Percentiles rank a stretch among this genome's conserved stretches.
These are phyloP conservation scores for Zygotorulaspora sp. DNA, from an alignment of 805 yeast species.

Conservation along the genomic window DNA sequence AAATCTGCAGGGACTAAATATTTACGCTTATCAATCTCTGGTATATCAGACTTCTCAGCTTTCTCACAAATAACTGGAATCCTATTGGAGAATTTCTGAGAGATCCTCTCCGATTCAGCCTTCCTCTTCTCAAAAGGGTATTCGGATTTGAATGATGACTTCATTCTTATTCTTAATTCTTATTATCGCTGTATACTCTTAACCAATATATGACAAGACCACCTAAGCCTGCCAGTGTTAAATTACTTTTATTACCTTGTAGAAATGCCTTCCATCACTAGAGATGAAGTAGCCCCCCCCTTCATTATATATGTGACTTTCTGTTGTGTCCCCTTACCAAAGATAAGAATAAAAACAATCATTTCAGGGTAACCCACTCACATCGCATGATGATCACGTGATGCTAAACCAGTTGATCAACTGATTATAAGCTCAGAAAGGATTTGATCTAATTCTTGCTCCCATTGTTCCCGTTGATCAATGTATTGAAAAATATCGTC, in stretches of 20 bases:
- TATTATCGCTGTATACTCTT: too few relatives aligned
- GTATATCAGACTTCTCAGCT: slow-evolving; percentile 93
- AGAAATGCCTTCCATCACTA: too few relatives aligned
- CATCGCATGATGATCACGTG: background rate
- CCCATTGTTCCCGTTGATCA: slow-evolving; percentile 16
- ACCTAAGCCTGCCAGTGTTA: too few relatives aligned
- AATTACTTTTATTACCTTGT: too few relatives aligned
- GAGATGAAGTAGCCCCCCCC: too few relatives aligned
- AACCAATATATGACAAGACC: too few relatives aligned
- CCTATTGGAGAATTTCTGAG: slow-evolving; percentile 82
- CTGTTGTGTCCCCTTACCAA: background rate
- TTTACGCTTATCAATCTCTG: slow-evolving; percentile 94
- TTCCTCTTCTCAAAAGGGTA: slow-evolving; percentile 93
- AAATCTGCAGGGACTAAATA: slow-evolving; percentile 94
- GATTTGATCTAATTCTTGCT: slow-evolving; percentile 21
- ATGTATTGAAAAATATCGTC: slow-evolving; percentile 26
- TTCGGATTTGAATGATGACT: slow-evolving; percentile 46
- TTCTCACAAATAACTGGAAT: slow-evolving; percentile 96
- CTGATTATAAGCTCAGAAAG: slow-evolving; percentile 11
- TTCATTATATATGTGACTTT: slow-evolving; percentile 1
- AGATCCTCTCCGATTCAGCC: slow-evolving; percentile 89
- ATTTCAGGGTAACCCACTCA: background rate
- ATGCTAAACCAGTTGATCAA: background rate
- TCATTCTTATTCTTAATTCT: slow-evolving; percentile 21
- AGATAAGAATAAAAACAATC: background rate